phyloP scores from a whole-genome alignment of 441 rosid species.

The Pelargonium fulgidum region DNA sequence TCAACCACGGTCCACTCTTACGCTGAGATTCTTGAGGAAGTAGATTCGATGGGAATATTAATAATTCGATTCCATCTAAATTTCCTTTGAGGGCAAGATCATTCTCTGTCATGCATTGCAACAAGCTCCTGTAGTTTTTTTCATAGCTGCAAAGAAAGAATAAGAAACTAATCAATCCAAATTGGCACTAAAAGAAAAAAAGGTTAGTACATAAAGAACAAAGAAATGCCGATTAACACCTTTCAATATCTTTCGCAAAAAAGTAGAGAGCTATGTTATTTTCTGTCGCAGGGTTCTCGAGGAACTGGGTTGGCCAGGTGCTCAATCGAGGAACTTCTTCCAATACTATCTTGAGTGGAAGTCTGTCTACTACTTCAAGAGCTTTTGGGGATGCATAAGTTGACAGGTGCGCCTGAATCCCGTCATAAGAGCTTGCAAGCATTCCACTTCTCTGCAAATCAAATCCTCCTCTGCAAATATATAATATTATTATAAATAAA shows the following conservation, averaged over 20 bases:
- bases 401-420: constrained; percentile 33
- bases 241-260: constrained; percentile 28
- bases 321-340: constrained; percentile 26
- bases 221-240: constrained; percentile 17
- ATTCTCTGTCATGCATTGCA: constrained; percentile 24
- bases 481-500: too few relatives aligned
- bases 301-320: constrained; percentile 28
- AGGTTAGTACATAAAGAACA: not conserved
- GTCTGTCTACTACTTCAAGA: constrained; percentile 23
- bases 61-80: constrained; percentile 25
- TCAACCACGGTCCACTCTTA: constrained; percentile 16
- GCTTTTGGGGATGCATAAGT: constrained; percentile 25
- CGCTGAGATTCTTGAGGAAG: constrained; percentile 30
- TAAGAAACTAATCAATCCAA: constrained; percentile 4
- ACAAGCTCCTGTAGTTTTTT: constrained; percentile 24
- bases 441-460: constrained; percentile 24
- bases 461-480: constrained; percentile 29
- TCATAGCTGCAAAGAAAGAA: constrained; percentile 27
- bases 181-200: not conserved
- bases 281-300: constrained; percentile 18
- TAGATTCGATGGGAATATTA: constrained; percentile 28
- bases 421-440: constrained; percentile 18
- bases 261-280: constrained; percentile 32
- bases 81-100: constrained; percentile 29
- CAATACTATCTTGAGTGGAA: constrained; percentile 25